Conservation (phyloP, 192 early-diverging fungal species). For the Lunasporangiospora selenospora region DNA sequence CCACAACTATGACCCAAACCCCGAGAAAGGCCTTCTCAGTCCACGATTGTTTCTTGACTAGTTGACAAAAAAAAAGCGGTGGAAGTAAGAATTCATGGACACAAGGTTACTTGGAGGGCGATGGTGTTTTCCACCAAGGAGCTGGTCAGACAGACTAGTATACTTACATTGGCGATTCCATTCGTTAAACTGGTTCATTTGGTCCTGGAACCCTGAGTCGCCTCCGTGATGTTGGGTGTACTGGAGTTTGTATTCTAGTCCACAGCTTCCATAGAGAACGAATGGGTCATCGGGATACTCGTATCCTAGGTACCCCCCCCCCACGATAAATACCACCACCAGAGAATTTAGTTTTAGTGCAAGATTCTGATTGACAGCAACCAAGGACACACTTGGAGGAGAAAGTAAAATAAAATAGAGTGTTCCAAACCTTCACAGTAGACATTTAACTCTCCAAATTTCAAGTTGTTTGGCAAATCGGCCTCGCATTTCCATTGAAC, state of each 20-base stretch:
- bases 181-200: slow-evolving; percentile 19
- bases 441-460: slow-evolving; percentile 49
- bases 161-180: slow-evolving; percentile 20
- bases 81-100: no score
- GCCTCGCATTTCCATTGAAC: slow-evolving; percentile 59
- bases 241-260: slow-evolving; percentile 49
- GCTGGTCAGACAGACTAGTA: no score
- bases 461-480: slow-evolving; percentile 42
- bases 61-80: neutral
- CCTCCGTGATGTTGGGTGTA: slow-evolving; percentile 14
- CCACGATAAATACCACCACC: neutral
- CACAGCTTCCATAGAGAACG: slow-evolving; percentile 50
- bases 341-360: neutral
- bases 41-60: slow-evolving; percentile 20
- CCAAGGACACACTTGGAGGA: no score
- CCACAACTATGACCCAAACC: slow-evolving; percentile 23
- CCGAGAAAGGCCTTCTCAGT: slow-evolving; percentile 12
- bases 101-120: no score
- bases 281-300: slow-evolving; percentile 51
- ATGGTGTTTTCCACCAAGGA: no score
- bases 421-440: slow-evolving; percentile 42
- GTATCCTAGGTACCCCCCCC: no score
- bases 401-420: neutral
- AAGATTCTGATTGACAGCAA: neutral
- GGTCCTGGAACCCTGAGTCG: neutral